These are phyloP conservation scores for Pythium monospermum DNA, from an alignment of 352 stramenopile species.

Conservation along the genomic window DNA sequence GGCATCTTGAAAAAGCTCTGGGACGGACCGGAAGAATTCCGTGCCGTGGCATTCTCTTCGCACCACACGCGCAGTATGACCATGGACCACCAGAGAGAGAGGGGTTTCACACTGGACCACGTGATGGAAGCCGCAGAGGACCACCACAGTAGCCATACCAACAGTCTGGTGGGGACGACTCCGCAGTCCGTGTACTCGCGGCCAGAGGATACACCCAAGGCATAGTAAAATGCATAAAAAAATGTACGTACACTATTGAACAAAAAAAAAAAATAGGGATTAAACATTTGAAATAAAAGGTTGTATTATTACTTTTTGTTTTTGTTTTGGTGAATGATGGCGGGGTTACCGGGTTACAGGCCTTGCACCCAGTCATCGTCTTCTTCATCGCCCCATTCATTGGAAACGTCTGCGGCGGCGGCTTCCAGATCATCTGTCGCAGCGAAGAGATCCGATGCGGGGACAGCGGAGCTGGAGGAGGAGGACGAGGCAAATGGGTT, in stretches of 20 bases:
- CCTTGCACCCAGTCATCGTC: slow-evolving; percentile 81
- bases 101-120: slow-evolving; percentile 17
- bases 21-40: slow-evolving; percentile 63
- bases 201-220: slow-evolving; percentile 13
- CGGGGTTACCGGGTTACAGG: slow-evolving; percentile 38
- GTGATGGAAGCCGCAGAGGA: neutral
- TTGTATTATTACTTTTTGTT: slow-evolving; percentile 6
- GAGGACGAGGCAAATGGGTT: slow-evolving; percentile 10
- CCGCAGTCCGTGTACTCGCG: slow-evolving; percentile 17
- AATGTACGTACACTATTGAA: slow-evolving; percentile 1
- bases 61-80: neutral
- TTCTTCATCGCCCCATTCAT: slow-evolving; percentile 69
- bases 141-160: slow-evolving; percentile 1
- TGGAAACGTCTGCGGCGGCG: slow-evolving; percentile 23
- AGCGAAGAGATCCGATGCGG: slow-evolving; percentile 14
- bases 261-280: neutral
- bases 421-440: slow-evolving; percentile 46
- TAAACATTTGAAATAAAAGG: slow-evolving; percentile 15
- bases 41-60: neutral
- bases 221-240: neutral
- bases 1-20: slow-evolving; percentile 88
- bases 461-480: slow-evolving; percentile 5
- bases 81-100: slow-evolving; percentile 6
- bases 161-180: slow-evolving; percentile 14
- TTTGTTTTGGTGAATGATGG: neutral